A percentile compares a stretch with the other conserved stretches of the same genome.
These are phyloP conservation scores for Paecilomyces sp. DNA, from an alignment of 2,329 filamentous ascomycete species.

Conservation along the genomic window DNA sequence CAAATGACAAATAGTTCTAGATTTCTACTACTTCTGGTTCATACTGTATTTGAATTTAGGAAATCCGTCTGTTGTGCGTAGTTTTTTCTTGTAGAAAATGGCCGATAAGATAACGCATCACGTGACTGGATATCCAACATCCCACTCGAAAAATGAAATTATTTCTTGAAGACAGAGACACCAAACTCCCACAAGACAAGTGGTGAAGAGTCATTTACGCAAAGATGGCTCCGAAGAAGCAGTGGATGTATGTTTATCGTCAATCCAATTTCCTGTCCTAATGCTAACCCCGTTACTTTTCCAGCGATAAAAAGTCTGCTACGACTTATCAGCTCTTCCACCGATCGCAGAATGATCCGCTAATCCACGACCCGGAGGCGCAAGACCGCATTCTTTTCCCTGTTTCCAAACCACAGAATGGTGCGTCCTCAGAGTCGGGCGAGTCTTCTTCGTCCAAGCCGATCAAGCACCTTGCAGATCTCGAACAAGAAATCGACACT, in stretches of 20 bases:
- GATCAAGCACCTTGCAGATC: constrained; percentile 64
- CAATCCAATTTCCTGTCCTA: background rate
- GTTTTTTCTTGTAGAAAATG: constrained; percentile 1
- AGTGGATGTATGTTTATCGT: constrained; percentile 59
- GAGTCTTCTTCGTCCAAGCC: constrained; percentile 34
- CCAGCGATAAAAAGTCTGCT: constrained; percentile 80
- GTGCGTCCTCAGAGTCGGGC: constrained; percentile 13
- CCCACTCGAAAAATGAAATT: constrained; percentile 6
- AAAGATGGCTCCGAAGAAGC: constrained; percentile 66
- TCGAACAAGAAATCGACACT: constrained; percentile 66
- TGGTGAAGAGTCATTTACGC: constrained; percentile 5
- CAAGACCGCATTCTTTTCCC: constrained; percentile 87
- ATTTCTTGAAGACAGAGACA: background rate
- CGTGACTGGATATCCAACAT: constrained; percentile 9
- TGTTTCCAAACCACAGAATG: constrained; percentile 33
- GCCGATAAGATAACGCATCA: constrained; percentile 11
- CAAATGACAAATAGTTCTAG: background rate
- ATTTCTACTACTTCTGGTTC: background rate
- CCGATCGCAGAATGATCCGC: constrained; percentile 92
- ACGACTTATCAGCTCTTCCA: constrained; percentile 92
- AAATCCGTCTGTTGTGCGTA: background rate
- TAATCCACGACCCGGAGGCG: constrained; percentile 85
- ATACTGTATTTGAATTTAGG: background rate
- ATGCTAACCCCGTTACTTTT: background rate
- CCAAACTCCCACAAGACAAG: background rate